Percentiles rank a stretch among this genome's conserved stretches.
These are phyloP conservation scores for Lactifluus piperatus DNA, from an alignment of 768 basidiomycete genomes.

Conservation along the genomic window DNA sequence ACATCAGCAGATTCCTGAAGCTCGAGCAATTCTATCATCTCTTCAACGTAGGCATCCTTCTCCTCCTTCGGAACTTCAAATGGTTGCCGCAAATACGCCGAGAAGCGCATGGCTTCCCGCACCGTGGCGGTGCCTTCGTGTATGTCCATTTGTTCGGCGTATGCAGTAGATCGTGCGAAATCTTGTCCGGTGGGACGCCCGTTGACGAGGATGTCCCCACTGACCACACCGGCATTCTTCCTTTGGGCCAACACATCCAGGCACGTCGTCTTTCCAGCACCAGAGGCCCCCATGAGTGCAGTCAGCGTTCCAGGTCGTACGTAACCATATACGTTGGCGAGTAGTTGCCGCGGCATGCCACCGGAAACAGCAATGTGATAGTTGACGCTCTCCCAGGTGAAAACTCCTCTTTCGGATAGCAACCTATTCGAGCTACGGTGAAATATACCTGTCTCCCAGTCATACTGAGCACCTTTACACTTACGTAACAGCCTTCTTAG, in stretches of 20 bases:
- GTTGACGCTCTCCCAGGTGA: slow-evolving; percentile 77
- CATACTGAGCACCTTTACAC: background rate
- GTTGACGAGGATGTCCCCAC: slow-evolving; percentile 58
- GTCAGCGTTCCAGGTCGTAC: slow-evolving; percentile 84
- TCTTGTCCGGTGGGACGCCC: slow-evolving; percentile 50
- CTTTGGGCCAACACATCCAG: slow-evolving; percentile 66
- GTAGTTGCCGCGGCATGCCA: slow-evolving; percentile 47
- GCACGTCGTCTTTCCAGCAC: slow-evolving; percentile 68
- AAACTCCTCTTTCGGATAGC: slow-evolving; percentile 35
- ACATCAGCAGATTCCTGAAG: slow-evolving; percentile 80
- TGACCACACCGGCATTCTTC: slow-evolving; percentile 59
- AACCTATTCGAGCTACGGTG: background rate
- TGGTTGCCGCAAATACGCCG: slow-evolving; percentile 77
- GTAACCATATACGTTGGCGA: slow-evolving; percentile 72
- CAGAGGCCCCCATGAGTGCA: slow-evolving; percentile 82
- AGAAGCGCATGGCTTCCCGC: slow-evolving; percentile 78
- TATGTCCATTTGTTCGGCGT: slow-evolving; percentile 65
- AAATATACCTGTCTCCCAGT: background rate
- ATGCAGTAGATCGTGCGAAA: slow-evolving; percentile 28
- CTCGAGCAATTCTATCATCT: slow-evolving; percentile 76
- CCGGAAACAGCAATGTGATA: slow-evolving; percentile 66
- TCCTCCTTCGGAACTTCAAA: slow-evolving; percentile 55
- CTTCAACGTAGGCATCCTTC: slow-evolving; percentile 74
- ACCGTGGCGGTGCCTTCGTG: slow-evolving; percentile 80
- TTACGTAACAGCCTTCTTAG: background rate